These are phyloP conservation scores for Candida rishiriensis DNA, from an alignment of 805 yeast species.

Conservation along the genomic window DNA sequence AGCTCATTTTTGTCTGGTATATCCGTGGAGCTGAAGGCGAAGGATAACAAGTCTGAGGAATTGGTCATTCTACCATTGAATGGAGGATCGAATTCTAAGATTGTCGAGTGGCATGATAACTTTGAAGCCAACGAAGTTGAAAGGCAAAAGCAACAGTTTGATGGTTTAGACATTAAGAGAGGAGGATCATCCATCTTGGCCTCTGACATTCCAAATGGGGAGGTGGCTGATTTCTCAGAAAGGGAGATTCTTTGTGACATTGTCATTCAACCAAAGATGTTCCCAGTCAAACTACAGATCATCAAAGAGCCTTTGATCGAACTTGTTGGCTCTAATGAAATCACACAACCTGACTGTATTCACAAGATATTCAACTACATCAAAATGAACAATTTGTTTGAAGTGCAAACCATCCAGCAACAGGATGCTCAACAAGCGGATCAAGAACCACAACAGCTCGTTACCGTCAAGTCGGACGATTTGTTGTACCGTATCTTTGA, in stretches of 20 bases:
- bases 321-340: constrained; percentile 70
- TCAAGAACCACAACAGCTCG: constrained; percentile 20
- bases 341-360: constrained; percentile 79
- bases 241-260: constrained; percentile 63
- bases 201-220: constrained; percentile 20
- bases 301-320: constrained; percentile 58
- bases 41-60: constrained; percentile 23
- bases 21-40: constrained; percentile 62
- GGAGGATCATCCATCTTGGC: constrained; percentile 45
- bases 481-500: constrained; percentile 42
- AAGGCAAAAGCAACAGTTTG: constrained; percentile 50
- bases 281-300: constrained; percentile 61
- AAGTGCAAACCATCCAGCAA: constrained; percentile 20
- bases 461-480: constrained; percentile 38
- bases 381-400: constrained; percentile 33
- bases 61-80: constrained; percentile 18
- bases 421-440: constrained; percentile 15
- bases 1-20: constrained; percentile 79
- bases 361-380: constrained; percentile 33
- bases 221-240: constrained; percentile 20
- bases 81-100: constrained; percentile 33
- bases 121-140: constrained; percentile 28
- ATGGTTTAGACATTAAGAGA: constrained; percentile 85
- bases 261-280: constrained; percentile 76
- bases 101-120: constrained; percentile 90